Evolutionary conservation across 352 stramenopile genomes (phyloP).

Genomic region (Phytophthora sojae): DNA sequence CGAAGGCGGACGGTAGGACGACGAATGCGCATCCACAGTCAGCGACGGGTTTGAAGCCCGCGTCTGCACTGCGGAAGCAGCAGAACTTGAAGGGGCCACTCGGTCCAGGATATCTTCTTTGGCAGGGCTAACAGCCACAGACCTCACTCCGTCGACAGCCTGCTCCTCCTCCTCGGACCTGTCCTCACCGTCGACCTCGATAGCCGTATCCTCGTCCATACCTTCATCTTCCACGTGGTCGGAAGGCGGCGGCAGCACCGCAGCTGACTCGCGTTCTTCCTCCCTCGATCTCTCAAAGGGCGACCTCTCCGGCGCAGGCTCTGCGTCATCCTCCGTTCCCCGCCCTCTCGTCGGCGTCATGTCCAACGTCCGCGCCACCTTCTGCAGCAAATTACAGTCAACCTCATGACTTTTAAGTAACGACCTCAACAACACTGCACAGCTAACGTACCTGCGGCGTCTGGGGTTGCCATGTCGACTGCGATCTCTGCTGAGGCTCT

Average conservation of each 20-base stretch:
- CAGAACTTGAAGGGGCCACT: not conserved
- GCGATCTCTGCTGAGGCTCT: conserved; percentile 8
- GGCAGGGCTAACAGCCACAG: conserved; percentile 31
- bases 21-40: conserved; percentile 14
- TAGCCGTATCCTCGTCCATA: conserved; percentile 13
- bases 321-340: not conserved
- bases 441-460: conserved; percentile 25
- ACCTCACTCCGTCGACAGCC: conserved; percentile 2
- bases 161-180: conserved; percentile 8
- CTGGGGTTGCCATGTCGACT: conserved; percentile 16
- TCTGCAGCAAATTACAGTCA: conserved; percentile 21
- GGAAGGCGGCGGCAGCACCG: not conserved
- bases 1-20: conserved; percentile 14
- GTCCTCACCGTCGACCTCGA: conserved; percentile 26
- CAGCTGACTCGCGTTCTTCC: not conserved
- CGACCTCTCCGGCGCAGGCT: conserved; percentile 20
- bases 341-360: conserved; percentile 19
- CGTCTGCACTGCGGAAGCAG: not conserved
- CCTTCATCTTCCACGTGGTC: conserved; percentile 7
- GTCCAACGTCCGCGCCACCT: conserved; percentile 36
- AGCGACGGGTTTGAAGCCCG: not conserved
- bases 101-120: conserved; percentile 41
- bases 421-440: not conserved
- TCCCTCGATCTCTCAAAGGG: not conserved
- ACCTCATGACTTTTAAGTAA: too few relatives aligned